phyloP scores from a whole-genome alignment of 495 filamentous ascomycete genomes.

The Penicillium manginii region DNA sequence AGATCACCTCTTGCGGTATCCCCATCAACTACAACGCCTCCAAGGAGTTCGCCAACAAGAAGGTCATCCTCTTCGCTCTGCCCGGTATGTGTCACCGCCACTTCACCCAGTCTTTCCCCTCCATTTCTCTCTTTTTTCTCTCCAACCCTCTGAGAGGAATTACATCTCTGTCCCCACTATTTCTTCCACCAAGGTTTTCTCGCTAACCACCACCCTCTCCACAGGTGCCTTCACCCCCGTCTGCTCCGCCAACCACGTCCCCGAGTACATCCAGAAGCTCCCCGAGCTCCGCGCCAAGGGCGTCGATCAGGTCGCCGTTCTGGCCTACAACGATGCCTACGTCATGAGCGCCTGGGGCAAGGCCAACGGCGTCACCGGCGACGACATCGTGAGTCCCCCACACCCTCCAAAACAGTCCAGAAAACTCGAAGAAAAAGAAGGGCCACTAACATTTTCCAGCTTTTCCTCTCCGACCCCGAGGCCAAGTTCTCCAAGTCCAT shows the following conservation, averaged over 20 bases:
- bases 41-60: constrained; percentile 86
- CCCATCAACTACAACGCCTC: constrained; percentile 81
- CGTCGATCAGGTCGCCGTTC: constrained; percentile 82
- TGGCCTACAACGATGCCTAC: constrained; percentile 87
- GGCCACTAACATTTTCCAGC: constrained; percentile 44
- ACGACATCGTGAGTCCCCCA: constrained; percentile 67
- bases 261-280: constrained; percentile 79
- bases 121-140: constrained; percentile 4
- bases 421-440: constrained; percentile 1
- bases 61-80: constrained; percentile 87
- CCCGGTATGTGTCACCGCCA: constrained; percentile 59
- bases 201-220: constrained; percentile 23
- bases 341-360: constrained; percentile 97
- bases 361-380: constrained; percentile 80
- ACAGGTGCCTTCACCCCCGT: constrained; percentile 89
- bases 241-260: constrained; percentile 85
- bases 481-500: constrained; percentile 78
- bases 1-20: constrained; percentile 76
- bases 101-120: constrained; percentile 11
- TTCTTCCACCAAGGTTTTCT: constrained; percentile 22
- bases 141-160: not conserved
- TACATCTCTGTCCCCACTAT: not conserved
- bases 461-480: constrained; percentile 83
- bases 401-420: not conserved
- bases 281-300: constrained; percentile 77